Percentiles rank a stretch among this genome's conserved stretches.
phyloP scores from a whole-genome alignment of 2,329 filamentous ascomycete species.

The Stachybotrys chartarum region DNA sequence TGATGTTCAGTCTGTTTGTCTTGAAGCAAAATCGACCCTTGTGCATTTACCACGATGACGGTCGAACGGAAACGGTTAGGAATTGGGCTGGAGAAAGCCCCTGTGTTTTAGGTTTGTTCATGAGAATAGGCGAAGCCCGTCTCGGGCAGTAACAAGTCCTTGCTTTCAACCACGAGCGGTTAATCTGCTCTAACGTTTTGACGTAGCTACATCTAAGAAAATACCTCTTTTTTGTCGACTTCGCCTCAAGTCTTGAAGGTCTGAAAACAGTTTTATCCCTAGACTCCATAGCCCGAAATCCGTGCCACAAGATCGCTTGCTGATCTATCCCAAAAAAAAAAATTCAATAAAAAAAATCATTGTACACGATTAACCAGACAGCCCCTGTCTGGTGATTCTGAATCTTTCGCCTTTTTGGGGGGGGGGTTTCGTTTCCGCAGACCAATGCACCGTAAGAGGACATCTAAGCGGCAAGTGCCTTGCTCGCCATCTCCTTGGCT shows the following conservation, averaged over 20 bases:
- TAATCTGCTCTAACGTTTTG: neutral
- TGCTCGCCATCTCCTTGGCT: conserved; percentile 75
- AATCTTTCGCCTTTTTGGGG: too few species aligned
- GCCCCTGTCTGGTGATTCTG: too few species aligned
- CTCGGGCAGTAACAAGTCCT: neutral
- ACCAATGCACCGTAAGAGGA: neutral
- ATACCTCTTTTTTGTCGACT: neutral
- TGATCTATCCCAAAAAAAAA: neutral
- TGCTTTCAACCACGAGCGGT: neutral
- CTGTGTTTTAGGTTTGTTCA: neutral
- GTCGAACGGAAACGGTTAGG: neutral
- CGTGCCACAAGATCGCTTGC: neutral
- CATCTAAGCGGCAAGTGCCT: conserved; percentile 50
- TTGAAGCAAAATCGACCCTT: neutral
- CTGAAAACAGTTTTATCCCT: neutral
- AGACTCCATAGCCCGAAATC: too few species aligned
- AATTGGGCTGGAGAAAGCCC: neutral
- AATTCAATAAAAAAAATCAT: neutral
- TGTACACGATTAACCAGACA: neutral
- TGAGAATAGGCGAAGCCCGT: neutral
- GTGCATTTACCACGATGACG: neutral
- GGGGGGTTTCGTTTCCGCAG: too few species aligned
- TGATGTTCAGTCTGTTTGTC: neutral
- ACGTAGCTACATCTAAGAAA: neutral
- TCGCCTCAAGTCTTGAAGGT: neutral